phyloP scores from a whole-genome alignment of 805 yeast genomes.

The Tetrapisispora iriomotensis region DNA sequence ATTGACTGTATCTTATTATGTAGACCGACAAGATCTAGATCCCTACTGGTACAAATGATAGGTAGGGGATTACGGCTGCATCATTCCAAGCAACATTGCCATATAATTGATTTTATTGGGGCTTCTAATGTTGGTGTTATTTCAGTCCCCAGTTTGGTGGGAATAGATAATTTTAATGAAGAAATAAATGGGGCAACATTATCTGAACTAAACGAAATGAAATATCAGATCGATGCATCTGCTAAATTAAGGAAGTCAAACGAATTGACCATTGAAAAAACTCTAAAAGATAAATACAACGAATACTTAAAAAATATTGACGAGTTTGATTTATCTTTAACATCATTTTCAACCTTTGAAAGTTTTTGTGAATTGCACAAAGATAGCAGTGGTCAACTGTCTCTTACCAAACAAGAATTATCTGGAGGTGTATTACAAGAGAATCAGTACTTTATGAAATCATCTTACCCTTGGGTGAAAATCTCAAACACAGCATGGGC shows the following conservation, averaged over 20 bases:
- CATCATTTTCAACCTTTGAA: constrained; percentile 33
- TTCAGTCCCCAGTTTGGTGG: constrained; percentile 45
- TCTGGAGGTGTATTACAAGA: constrained; percentile 7
- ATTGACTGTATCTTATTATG: constrained; percentile 72
- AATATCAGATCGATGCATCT: constrained; percentile 12
- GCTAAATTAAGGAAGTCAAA: too few relatives aligned
- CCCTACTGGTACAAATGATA: constrained; percentile 73
- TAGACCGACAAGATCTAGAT: constrained; percentile 70
- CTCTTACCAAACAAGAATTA: not conserved
- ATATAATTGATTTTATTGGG: constrained; percentile 70
- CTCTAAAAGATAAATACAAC: constrained; percentile 7
- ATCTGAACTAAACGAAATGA: constrained; percentile 26
- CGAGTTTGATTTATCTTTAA: constrained; percentile 28
- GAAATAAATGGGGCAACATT: constrained; percentile 26
- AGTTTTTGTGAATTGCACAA: constrained; percentile 18
- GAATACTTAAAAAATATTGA: constrained; percentile 9
- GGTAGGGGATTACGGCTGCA: constrained; percentile 77
- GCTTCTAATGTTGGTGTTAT: constrained; percentile 44
- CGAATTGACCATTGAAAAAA: too few relatives aligned
- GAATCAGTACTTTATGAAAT: constrained; percentile 11
- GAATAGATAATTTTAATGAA: constrained; percentile 16
- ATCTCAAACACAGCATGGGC: constrained; percentile 28
- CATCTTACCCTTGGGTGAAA: constrained; percentile 30
- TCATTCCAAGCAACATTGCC: constrained; percentile 54
- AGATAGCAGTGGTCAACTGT: not conserved